Evolutionary conservation across 2,329 filamentous ascomycete species (phyloP).

Genomic region (Phyllosticta paracitricarpa): DNA sequence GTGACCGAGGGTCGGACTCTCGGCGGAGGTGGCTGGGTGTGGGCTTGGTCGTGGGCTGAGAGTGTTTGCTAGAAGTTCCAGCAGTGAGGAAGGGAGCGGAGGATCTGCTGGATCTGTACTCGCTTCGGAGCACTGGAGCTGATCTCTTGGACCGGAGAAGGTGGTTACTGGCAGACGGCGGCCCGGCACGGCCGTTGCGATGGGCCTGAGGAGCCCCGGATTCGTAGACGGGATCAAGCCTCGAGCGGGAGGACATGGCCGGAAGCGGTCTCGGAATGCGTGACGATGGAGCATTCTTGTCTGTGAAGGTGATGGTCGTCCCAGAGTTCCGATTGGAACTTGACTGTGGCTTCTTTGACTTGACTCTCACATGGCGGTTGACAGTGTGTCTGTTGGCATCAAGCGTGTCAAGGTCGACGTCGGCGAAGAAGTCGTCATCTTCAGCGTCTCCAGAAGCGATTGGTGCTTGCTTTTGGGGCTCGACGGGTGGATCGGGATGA

Average conservation of each 20-base stretch:
- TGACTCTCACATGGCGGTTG: conserved; percentile 86
- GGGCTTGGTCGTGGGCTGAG: conserved; percentile 67
- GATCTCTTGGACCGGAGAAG: conserved; percentile 51
- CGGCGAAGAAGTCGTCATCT: conserved; percentile 74
- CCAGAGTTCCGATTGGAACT: conserved; percentile 64
- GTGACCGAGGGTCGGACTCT: conserved; percentile 60
- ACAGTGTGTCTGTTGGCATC: conserved; percentile 70
- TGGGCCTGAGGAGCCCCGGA: conserved; percentile 65
- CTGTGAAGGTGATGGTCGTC: conserved; percentile 85
- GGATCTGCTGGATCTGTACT: conserved; percentile 46
- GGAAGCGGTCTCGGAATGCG: conserved; percentile 68
- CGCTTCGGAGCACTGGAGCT: conserved; percentile 46
- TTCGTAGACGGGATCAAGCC: conserved; percentile 88
- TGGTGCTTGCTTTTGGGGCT: background rate
- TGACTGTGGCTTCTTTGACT: conserved; percentile 50
- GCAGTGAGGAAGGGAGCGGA: conserved; percentile 70
- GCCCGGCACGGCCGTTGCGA: conserved; percentile 47
- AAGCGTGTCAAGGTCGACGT: conserved; percentile 78
- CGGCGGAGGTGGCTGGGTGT: conserved; percentile 66
- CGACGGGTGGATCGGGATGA: background rate
- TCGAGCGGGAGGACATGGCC: conserved; percentile 38
- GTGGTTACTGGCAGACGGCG: conserved; percentile 44
- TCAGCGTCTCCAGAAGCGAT: conserved; percentile 17
- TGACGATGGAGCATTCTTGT: conserved; percentile 52
- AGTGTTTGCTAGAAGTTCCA: conserved; percentile 61